Evolutionary conservation across 1,284 basidiomycete genomes (phyloP).

Genomic region (Austroboletus rostrupii): DNA sequence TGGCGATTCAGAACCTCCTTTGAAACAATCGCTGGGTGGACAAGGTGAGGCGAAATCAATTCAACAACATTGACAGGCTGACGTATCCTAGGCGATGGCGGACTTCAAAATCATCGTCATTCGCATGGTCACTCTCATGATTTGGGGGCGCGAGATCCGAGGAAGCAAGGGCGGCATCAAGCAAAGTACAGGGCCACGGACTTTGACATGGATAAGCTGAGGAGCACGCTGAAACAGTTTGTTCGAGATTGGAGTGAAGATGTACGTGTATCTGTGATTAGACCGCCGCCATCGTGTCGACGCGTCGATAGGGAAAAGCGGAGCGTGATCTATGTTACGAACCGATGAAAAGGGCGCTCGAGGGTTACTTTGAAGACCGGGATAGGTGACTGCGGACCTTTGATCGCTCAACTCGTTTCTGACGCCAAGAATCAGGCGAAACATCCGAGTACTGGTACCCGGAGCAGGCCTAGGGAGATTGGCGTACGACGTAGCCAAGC

Average conservation of each 20-base stretch:
- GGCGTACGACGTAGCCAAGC: slow-evolving; percentile 79
- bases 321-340: slow-evolving; percentile 78
- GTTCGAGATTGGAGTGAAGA: slow-evolving; percentile 88
- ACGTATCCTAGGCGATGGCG: slow-evolving; percentile 18
- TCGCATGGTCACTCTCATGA: slow-evolving; percentile 21
- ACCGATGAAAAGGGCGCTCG: slow-evolving; percentile 75
- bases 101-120: slow-evolving; percentile 30
- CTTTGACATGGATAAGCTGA: slow-evolving; percentile 80
- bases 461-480: slow-evolving; percentile 85
- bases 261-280: slow-evolving; percentile 38
- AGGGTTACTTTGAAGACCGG: slow-evolving; percentile 60
- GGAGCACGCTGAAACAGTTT: slow-evolving; percentile 87
- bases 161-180: slow-evolving; percentile 12
- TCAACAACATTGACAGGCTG: background rate
- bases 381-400: slow-evolving; percentile 40
- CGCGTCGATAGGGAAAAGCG: slow-evolving; percentile 50
- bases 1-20: background rate
- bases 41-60: slow-evolving; percentile 10
- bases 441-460: slow-evolving; percentile 77
- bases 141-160: slow-evolving; percentile 26
- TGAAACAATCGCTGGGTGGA: background rate
- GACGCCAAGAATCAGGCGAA: slow-evolving; percentile 35
- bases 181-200: slow-evolving; percentile 52
- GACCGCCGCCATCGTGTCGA: background rate
- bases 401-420: background rate